Evolutionary conservation across 495 filamentous ascomycete genomes (phyloP), one percentile per base, ranked within the genome.

Genomic region (Thermochaetoides thermophila): DNA sequence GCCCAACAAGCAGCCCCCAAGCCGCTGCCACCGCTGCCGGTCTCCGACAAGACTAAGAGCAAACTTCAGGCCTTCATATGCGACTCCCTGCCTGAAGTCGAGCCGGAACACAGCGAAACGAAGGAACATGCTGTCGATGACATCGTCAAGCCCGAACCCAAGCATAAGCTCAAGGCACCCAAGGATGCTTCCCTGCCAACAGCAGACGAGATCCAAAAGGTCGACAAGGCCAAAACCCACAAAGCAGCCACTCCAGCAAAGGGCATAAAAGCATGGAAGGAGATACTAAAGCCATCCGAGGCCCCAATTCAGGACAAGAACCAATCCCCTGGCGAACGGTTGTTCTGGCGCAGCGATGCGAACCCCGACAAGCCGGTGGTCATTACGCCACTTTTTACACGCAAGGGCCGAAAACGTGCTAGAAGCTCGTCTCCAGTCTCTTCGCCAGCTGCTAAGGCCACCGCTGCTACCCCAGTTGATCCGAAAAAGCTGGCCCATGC

Each of bases 381-480:
- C 45, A 47, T 55, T 16, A 72, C 63, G 27, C 68, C 59, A 29
- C 58, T 61, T 21, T 48, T 59, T 40, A 40, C 50, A 32, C 56
- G 68, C 44, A 63, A 60, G 28, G 56, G 71, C 45, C 63, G 61
- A 39, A 92, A 92, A 53, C 69, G 84, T 31, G 76, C 79, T 3
- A 66, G 76, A 48, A 86, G 79, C 54, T 89, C 85, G 6, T 86
- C 86, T 7, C 81, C 83, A 0, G 59, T 64, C n/a, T 76, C 76
- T 11, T 82, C 82, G 7, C 78, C 84, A 4, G 44, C 50, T 0
- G 22, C 46, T 24, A 45, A 55, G 19, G 46, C 48, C 16, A 29
- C 45, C 4, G 31, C 34, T 15, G 50, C 56, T 0, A 52, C 57
- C 1, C 32, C 46, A 7, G 40, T 57, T 22, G 57, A 61, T 55